phyloP scores from a whole-genome alignment of 208 protist species.

The Leishmania lainsoni region DNA sequence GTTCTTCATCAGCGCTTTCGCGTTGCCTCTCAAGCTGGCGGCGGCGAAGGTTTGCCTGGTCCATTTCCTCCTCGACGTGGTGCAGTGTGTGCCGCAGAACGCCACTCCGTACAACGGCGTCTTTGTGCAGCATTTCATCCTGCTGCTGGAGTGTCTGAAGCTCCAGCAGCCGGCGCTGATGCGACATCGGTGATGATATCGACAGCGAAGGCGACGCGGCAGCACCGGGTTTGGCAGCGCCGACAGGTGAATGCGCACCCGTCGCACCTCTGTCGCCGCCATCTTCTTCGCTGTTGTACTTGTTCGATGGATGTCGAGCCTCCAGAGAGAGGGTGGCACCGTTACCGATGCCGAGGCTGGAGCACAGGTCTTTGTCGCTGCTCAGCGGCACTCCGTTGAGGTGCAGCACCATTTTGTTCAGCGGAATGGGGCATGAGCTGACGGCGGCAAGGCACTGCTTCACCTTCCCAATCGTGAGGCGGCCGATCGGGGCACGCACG shows the following conservation, averaged over 20 bases:
- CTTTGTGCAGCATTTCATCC: conserved; percentile 39
- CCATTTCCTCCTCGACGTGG: conserved; percentile 39
- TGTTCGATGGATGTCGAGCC: not conserved
- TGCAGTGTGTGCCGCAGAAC: conserved; percentile 39
- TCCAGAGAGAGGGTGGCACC: conserved; percentile 68
- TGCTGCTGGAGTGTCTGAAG: conserved; percentile 70
- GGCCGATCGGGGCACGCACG: conserved; percentile 49
- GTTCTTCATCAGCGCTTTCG: conserved; percentile 37
- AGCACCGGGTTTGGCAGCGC: not conserved
- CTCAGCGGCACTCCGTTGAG: conserved; percentile 59
- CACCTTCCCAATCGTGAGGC: conserved; percentile 62
- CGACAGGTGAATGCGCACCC: not conserved
- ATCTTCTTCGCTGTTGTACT: not conserved
- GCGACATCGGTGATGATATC: conserved; percentile 30
- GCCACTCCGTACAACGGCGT: conserved; percentile 30
- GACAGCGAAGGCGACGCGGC: not conserved
- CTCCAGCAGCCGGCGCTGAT: conserved; percentile 52
- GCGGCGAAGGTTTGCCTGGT: conserved; percentile 27
- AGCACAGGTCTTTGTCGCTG: conserved; percentile 49
- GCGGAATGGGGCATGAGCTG: conserved; percentile 51
- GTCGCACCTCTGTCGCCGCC: not conserved
- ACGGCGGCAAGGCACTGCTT: conserved; percentile 72
- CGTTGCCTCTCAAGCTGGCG: conserved; percentile 40
- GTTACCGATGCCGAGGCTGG: conserved; percentile 52
- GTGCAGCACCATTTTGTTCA: conserved; percentile 44